Base-by-base conservation (phyloP, 2,329 filamentous ascomycete species). In the Hypoxylon rubiginosum region DNA sequence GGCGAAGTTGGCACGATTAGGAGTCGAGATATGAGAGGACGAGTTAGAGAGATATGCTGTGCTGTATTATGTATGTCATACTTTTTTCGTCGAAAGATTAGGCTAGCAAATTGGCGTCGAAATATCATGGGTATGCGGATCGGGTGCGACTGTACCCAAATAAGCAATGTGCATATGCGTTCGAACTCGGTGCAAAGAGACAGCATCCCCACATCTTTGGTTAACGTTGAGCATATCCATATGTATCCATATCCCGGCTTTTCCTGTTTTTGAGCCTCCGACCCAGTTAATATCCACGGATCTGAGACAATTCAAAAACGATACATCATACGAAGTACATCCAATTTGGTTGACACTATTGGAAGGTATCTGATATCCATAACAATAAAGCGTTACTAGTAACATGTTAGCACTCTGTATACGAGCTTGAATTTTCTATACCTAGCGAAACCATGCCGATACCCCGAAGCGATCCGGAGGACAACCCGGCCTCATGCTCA, bases 381-480 rank as follows among this genome's bases (percentile, higher is more conserved):
- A 36, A 4, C 11, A 36, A 43, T 9, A n/a, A 43, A 6, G n/a
- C 5, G 19, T 19, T 19, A 11, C 39, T 19, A 17, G 7, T 43
- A n/a, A 19, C 10, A 43, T 10, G 15, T 9, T 17, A 43, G 4
- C 2, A 5, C 21, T 45, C 5, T 9, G 19, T 13, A 24, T 26
- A 17, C 48, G 13, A n/a, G 26, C 8, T 30, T 30, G 11, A 17
- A 15, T 32, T 28, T 17, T n/a, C n/a, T n/a, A 28, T 48, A 28
- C 4, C 21, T 30, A 49, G n/a, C 9, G 19, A 3, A 6, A 51
- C 15, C 6, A 34, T 19, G 5, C n/a, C n/a, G 6, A 66, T 67
- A 52, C 65, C 66, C 24, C 68, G 72, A 32, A 49, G 68, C 41
- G 79, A 82, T 65, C 76, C 77, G 52, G 79, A 81, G 57, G 79